Conservation (phyloP, 768 basidiomycete genomes). For the Boletus sp. region DNA sequence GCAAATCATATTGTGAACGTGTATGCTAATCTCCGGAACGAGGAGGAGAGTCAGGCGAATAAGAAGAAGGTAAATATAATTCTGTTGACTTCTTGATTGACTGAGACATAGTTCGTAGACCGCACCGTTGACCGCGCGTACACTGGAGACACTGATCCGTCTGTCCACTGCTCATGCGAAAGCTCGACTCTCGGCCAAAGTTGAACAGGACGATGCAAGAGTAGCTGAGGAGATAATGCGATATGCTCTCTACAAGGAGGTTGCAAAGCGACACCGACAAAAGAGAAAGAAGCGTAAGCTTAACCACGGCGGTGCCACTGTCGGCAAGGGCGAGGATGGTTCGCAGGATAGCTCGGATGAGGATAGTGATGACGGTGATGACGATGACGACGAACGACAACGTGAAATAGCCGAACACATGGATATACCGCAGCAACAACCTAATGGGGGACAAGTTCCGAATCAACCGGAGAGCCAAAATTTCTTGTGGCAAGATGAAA, state of each 20-base stretch:
- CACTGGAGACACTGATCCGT: slow-evolving; percentile 97
- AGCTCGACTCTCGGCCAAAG: slow-evolving; percentile 80
- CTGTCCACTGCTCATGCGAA: slow-evolving; percentile 98
- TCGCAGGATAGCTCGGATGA: slow-evolving; percentile 34
- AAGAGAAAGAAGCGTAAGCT: slow-evolving; percentile 85
- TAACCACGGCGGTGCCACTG: slow-evolving; percentile 59
- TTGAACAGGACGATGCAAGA: slow-evolving; percentile 80
- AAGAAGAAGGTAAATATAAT: slow-evolving; percentile 64
- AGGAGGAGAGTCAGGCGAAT: slow-evolving; percentile 79
- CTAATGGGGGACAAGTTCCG: slow-evolving; percentile 21
- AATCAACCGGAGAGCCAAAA: slow-evolving; percentile 41
- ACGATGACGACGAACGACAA: slow-evolving; percentile 42
- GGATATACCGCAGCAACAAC: slow-evolving; percentile 41
- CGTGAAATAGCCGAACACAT: slow-evolving; percentile 43
- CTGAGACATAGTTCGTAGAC: slow-evolving; percentile 53
- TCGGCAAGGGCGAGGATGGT: slow-evolving; percentile 52
- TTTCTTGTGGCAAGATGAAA: slow-evolving; percentile 65
- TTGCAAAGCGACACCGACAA: slow-evolving; percentile 66
- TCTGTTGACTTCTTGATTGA: not conserved
- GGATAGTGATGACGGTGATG: slow-evolving; percentile 40
- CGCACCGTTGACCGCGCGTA: slow-evolving; percentile 95
- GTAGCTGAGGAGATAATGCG: slow-evolving; percentile 94
- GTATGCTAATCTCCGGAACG: slow-evolving; percentile 89
- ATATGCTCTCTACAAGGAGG: slow-evolving; percentile 97
- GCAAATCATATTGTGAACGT: slow-evolving; percentile 92